These are phyloP conservation scores for Pilatotrama ljubarskyi DNA, from an alignment of 768 basidiomycete species.

Conservation along the genomic window DNA sequence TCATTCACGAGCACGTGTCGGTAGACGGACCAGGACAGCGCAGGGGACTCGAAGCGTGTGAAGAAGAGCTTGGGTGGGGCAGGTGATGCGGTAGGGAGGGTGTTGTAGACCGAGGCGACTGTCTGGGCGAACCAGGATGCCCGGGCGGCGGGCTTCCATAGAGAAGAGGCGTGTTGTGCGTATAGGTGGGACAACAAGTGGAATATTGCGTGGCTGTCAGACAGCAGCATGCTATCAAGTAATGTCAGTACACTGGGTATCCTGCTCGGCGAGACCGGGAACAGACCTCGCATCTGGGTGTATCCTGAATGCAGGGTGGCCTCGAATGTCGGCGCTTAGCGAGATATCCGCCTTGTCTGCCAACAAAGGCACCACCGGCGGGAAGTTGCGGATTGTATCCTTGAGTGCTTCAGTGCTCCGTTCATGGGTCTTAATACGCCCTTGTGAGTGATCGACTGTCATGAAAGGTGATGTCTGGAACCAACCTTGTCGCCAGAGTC, in stretches of 20 bases:
- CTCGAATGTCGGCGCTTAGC: conserved; percentile 57
- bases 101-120: conserved; percentile 42
- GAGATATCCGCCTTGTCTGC: conserved; percentile 83
- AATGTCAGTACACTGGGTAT: background rate
- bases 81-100: conserved; percentile 34
- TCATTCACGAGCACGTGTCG: conserved; percentile 81
- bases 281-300: conserved; percentile 66
- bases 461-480: background rate
- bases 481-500: conserved; percentile 40
- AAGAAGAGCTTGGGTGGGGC: conserved; percentile 36
- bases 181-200: conserved; percentile 91
- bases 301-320: conserved; percentile 66
- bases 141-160: conserved; percentile 79
- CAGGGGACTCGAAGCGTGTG: conserved; percentile 40
- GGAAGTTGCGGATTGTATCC: conserved; percentile 76
- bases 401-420: conserved; percentile 67
- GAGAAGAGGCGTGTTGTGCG: conserved; percentile 65
- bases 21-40: conserved; percentile 55
- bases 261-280: background rate
- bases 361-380: conserved; percentile 76
- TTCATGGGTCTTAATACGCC: conserved; percentile 33
- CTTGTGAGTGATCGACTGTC: background rate
- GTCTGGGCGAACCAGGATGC: conserved; percentile 71
- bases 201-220: conserved; percentile 47
- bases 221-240: conserved; percentile 13